Conservation (phyloP, 768 basidiomycete genomes). For the Cubamyces sp. region DNA sequence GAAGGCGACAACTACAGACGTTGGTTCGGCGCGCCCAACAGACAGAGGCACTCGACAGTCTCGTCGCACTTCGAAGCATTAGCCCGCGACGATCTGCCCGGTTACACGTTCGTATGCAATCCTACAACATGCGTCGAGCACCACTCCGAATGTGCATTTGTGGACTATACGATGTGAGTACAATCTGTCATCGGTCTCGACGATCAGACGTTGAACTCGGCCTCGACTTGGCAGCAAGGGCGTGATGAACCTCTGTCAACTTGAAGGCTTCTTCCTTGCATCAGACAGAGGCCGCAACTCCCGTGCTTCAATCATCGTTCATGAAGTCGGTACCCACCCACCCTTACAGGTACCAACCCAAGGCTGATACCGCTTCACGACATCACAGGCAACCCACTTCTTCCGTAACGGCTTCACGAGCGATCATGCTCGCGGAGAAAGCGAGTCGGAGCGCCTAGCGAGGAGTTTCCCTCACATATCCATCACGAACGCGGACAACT, state of each 20-base stretch:
- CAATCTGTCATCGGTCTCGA: not conserved
- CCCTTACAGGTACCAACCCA: not conserved
- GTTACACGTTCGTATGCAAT: conserved; percentile 3
- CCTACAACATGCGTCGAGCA: not conserved
- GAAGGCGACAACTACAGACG: conserved; percentile 1
- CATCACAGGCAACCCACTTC: conserved; percentile 1
- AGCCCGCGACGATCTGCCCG: not conserved
- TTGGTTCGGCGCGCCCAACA: conserved; percentile 7
- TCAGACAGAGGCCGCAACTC: not conserved
- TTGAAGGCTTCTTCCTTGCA: not conserved
- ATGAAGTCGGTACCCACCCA: not conserved
- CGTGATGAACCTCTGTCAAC: not conserved
- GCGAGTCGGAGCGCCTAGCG: not conserved
- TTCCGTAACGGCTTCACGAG: conserved; percentile 8
- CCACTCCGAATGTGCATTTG: not conserved
- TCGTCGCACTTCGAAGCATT: not conserved
- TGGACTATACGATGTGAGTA: not conserved
- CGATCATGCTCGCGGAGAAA: not conserved
- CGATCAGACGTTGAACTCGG: not conserved
- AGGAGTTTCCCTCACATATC: not conserved
- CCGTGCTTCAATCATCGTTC: conserved; percentile 3
- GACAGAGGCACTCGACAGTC: not conserved
- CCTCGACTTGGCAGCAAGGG: not conserved
- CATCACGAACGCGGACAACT: conserved; percentile 9
- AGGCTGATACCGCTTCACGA: too few species aligned